Conservation (phyloP, 192 early-diverging fungal species). For the Spizellomyces sp. region DNA sequence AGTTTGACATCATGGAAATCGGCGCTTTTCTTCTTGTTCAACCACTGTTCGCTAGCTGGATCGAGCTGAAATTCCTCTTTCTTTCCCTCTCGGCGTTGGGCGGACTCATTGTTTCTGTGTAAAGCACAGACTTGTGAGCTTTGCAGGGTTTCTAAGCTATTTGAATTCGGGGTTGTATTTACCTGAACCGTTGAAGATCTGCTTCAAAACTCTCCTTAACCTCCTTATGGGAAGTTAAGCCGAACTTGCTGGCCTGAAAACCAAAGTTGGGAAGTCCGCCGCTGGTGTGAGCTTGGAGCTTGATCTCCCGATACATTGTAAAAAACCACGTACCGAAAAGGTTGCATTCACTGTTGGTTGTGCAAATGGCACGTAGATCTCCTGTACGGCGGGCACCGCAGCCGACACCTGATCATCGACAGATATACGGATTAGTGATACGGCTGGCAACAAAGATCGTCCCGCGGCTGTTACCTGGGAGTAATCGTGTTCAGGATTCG, state of each 20-base stretch:
- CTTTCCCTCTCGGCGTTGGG: neutral
- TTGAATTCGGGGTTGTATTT: neutral
- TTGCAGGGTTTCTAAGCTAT: neutral
- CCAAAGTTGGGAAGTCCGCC: no score
- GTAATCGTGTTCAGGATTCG: neutral
- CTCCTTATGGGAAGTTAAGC: neutral
- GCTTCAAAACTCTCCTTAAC: conserved; percentile 19
- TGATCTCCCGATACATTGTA: conserved; percentile 1
- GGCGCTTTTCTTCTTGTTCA: conserved; percentile 27
- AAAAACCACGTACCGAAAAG: conserved; percentile 20
- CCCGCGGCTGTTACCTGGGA: no score
- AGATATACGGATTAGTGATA: neutral
- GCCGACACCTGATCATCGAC: conserved; percentile 5
- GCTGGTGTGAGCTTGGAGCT: neutral
- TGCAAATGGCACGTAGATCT: conserved; percentile 34
- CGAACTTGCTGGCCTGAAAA: conserved; percentile 25
- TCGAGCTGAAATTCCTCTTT: conserved; percentile 8
- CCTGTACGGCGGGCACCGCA: conserved; percentile 21
- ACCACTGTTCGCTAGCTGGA: conserved; percentile 18
- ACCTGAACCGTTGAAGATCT: conserved; percentile 29
- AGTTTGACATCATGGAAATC: conserved; percentile 13
- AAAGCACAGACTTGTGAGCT: neutral
- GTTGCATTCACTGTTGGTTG: conserved; percentile 28
- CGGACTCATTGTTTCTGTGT: neutral
- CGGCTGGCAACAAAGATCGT: no score